Conservation (phyloP, 2,329 filamentous ascomycete species). For the Aaosphaeria pasadenensis region DNA sequence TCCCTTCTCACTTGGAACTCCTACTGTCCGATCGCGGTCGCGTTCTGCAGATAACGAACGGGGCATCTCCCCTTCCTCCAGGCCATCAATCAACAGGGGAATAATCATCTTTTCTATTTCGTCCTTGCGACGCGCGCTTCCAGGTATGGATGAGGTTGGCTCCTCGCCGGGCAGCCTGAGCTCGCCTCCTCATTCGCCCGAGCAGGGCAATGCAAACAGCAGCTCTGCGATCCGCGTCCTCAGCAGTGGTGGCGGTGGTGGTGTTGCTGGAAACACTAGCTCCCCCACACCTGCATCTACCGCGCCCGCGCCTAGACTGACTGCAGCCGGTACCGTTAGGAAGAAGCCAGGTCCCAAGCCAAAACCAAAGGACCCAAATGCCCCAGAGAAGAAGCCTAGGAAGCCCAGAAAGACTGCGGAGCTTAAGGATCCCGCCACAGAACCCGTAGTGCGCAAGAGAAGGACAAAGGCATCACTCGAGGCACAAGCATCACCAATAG, state of each 20-base stretch:
- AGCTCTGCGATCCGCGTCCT: constrained; percentile 23
- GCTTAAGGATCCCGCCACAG: constrained; percentile 48
- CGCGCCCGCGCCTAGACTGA: constrained; percentile 25
- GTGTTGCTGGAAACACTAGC: constrained; percentile 22
- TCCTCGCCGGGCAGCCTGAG: constrained; percentile 36
- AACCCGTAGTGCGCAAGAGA: constrained; percentile 49
- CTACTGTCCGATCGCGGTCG: too few relatives aligned
- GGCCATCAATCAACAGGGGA: too few relatives aligned
- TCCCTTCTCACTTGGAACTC: too few relatives aligned
- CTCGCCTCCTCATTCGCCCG: constrained; percentile 38
- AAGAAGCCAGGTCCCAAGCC: constrained; percentile 45
- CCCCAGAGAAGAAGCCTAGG: constrained; percentile 42
- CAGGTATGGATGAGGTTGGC: constrained; percentile 32
- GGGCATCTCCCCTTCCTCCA: too few relatives aligned
- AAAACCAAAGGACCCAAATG: constrained; percentile 34
- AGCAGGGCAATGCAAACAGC: constrained; percentile 28
- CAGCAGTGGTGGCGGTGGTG: constrained; percentile 24
- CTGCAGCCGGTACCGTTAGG: constrained; percentile 34
- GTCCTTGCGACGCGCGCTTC: constrained; percentile 1
- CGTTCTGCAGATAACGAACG: too few relatives aligned
- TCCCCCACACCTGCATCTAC: constrained; percentile 28
- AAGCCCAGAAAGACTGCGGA: constrained; percentile 46
- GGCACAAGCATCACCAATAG: constrained; percentile 6
- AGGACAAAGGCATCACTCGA: constrained; percentile 39
- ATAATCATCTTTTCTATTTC: too few relatives aligned